Evolutionary conservation across 83 land plant species (phyloP).

Genomic region (Isoetes engelmannii): DNA sequence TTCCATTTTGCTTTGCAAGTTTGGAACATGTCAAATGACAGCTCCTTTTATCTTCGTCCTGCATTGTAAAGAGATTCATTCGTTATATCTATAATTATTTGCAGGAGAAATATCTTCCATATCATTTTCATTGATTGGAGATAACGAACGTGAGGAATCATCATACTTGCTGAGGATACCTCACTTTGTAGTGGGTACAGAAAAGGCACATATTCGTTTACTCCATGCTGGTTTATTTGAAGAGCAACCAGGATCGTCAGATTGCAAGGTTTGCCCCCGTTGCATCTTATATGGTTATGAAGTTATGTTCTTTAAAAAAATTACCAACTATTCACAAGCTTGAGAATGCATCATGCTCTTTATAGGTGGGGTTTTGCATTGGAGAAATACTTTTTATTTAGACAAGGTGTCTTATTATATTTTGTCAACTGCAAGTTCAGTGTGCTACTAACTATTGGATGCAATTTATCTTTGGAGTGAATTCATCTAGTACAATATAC

Average conservation of each 20-base stretch:
- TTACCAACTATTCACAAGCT: background rate
- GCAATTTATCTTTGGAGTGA: no score
- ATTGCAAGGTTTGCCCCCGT: slow-evolving; percentile 13
- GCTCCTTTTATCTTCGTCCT: background rate
- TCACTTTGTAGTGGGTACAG: slow-evolving; percentile 20
- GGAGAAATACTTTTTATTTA: background rate
- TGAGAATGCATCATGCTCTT: background rate
- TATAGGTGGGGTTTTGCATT: background rate
- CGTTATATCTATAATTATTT: background rate
- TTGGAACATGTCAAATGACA: no score
- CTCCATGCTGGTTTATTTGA: slow-evolving; percentile 27
- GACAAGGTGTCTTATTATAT: no score
- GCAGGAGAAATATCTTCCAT: slow-evolving; percentile 19
- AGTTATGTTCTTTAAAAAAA: no score
- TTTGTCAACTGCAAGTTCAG: no score
- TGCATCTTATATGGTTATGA: no score
- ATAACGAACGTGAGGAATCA: slow-evolving; percentile 5
- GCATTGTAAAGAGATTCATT: background rate
- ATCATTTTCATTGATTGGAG: slow-evolving; percentile 13
- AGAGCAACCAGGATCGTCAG: slow-evolving; percentile 14
- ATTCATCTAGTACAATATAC: background rate
- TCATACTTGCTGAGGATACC: slow-evolving; percentile 11
- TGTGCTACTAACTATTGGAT: no score
- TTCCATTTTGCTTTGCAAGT: no score
- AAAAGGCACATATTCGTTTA: slow-evolving; percentile 13